Evolutionary conservation across 1,284 basidiomycete genomes (phyloP).

Genomic region (Pascua sp.): DNA sequence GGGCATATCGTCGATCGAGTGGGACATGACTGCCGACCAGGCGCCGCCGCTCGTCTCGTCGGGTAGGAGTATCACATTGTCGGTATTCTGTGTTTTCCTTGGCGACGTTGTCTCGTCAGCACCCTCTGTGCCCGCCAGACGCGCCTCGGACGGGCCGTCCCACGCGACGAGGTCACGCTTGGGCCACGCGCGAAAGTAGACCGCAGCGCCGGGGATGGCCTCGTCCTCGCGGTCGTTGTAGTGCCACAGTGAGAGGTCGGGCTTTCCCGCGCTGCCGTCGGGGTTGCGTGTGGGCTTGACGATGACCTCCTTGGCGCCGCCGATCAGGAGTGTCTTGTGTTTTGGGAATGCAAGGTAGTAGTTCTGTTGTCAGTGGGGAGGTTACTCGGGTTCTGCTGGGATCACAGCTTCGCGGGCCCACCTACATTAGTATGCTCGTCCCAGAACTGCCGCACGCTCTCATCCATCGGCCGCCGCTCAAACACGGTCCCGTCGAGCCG

Average conservation of each 20-base stretch:
- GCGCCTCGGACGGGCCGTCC: constrained; percentile 15
- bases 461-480: constrained; percentile 3
- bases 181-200: constrained; percentile 22
- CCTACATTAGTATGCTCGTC: too few relatives aligned
- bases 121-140: constrained; percentile 18
- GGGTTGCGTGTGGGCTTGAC: constrained; percentile 1
- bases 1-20: too few relatives aligned
- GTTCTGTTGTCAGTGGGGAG: constrained; percentile 21
- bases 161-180: constrained; percentile 17
- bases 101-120: too few relatives aligned
- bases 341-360: constrained; percentile 27
- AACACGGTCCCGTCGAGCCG: constrained; percentile 20
- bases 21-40: too few relatives aligned
- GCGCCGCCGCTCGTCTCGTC: too few relatives aligned
- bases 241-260: constrained; percentile 14
- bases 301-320: constrained; percentile 24
- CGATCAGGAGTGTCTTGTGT: constrained; percentile 26
- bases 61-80: too few relatives aligned
- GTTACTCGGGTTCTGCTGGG: constrained; percentile 26
- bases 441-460: constrained; percentile 9
- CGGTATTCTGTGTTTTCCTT: too few relatives aligned
- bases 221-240: constrained; percentile 21
- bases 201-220: constrained; percentile 20
- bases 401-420: neutral
- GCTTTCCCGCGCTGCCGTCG: neutral